Evolutionary conservation across 2,329 filamentous ascomycete genomes (phyloP).

Genomic region (Colletotrichum godetiae): DNA sequence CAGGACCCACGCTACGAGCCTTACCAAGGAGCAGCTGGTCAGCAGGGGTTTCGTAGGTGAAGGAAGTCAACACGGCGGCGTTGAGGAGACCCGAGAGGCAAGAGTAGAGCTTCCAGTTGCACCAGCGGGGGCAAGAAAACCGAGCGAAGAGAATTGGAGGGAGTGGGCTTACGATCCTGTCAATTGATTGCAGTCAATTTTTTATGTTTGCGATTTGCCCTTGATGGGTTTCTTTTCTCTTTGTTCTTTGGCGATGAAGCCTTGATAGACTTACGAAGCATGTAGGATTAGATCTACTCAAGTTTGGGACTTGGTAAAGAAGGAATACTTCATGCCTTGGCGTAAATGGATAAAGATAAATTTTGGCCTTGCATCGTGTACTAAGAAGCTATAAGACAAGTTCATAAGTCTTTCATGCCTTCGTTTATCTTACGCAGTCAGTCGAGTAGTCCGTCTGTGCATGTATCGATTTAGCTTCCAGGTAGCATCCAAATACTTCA

Average conservation of each 20-base stretch:
- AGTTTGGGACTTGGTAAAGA: not conserved
- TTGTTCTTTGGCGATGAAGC: not conserved
- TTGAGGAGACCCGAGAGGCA: not conserved
- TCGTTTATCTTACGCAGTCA: not conserved
- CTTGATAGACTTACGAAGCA: not conserved
- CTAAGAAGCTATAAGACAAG: no score
- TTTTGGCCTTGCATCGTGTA: no score
- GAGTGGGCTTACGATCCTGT: conserved; percentile 18
- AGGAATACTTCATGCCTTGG: not conserved
- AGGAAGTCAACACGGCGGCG: not conserved
- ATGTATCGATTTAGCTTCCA: not conserved
- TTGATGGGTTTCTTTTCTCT: not conserved
- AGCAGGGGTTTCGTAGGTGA: conserved; percentile 12
- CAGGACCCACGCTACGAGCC: conserved; percentile 4
- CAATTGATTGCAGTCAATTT: not conserved
- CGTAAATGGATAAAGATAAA: not conserved
- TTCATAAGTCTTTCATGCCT: no score
- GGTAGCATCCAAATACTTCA: not conserved
- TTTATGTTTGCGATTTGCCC: not conserved
- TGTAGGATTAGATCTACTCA: not conserved
- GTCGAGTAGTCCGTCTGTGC: not conserved
- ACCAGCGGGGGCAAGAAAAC: not conserved
- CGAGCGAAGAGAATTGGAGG: conserved; percentile 9
- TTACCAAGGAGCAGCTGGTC: conserved; percentile 1
- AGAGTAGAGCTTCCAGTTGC: not conserved